Percentiles rank a stretch among this genome's conserved stretches.
Evolutionary conservation across 495 filamentous ascomycete genomes (phyloP).

Genomic region (Neurospora tetraspora): DNA sequence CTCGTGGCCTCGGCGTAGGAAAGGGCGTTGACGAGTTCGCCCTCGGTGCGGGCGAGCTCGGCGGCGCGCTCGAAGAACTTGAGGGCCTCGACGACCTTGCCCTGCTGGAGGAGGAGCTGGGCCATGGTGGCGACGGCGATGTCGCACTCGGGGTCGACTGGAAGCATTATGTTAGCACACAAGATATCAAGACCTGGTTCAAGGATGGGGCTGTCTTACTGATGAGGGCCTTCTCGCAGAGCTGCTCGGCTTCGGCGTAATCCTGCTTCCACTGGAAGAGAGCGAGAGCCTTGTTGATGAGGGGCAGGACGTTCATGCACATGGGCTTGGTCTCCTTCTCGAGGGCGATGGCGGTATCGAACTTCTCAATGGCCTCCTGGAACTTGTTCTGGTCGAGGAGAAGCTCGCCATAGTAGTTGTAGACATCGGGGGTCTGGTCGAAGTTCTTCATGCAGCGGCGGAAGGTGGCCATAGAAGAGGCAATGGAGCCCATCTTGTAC

Average conservation of each 20-base stretch:
- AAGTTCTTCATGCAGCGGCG: slow-evolving; percentile 97
- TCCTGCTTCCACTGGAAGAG: slow-evolving; percentile 98
- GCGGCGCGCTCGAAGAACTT: slow-evolving; percentile 96
- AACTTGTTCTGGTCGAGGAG: slow-evolving; percentile 94
- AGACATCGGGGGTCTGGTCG: slow-evolving; percentile 89
- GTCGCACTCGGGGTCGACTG: slow-evolving; percentile 97
- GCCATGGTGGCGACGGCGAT: slow-evolving; percentile 99
- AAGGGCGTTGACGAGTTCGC: slow-evolving; percentile 90
- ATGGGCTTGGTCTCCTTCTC: slow-evolving; percentile 88
- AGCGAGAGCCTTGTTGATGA: slow-evolving; percentile 97
- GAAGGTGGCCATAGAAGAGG: slow-evolving; percentile 98
- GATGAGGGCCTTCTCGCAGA: slow-evolving; percentile 94
- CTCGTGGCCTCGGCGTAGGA: slow-evolving; percentile 96
- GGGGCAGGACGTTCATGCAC: slow-evolving; percentile 91
- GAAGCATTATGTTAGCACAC: slow-evolving; percentile 18
- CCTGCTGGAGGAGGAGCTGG: slow-evolving; percentile 94
- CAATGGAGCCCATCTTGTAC: slow-evolving; percentile 99
- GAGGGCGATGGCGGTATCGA: slow-evolving; percentile 95
- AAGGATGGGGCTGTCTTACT: slow-evolving; percentile 49
- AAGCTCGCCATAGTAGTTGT: slow-evolving; percentile 99
- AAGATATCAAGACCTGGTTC: neutral
- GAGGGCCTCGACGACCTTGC: slow-evolving; percentile 89
- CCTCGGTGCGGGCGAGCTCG: slow-evolving; percentile 89
- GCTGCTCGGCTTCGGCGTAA: slow-evolving; percentile 84
- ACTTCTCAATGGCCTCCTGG: slow-evolving; percentile 93